Evolutionary conservation across 2,329 filamentous ascomycete genomes (phyloP), one percentile per base, ranked within the genome.

Genomic region (Beauveria australis): DNA sequence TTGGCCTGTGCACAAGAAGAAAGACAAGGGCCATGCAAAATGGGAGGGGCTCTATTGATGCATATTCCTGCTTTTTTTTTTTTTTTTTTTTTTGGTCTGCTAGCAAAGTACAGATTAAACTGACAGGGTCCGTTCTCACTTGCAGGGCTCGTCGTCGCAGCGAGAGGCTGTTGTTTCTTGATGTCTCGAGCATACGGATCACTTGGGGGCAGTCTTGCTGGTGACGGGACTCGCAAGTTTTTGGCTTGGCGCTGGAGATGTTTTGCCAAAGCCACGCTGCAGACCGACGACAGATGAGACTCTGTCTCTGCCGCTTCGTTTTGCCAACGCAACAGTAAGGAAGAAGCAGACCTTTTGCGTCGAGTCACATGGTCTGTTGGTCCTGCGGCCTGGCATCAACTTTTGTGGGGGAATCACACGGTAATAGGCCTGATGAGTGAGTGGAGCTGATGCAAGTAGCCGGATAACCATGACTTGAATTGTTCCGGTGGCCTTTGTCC

Each of bases 331-430:
- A 37, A n/a, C 53, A 22, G 22, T 5, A 2, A 3, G 2, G 10
- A 43, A 6, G 10, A 41, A 12, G 3, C 10, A 30, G 24, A 22
- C 24, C 43, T 22, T 14, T 30, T 7, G 22, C 43, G 10, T n/a
- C n/a, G 24, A 59, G 55, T 59, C 55, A 59, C 55, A 59, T 59
- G 55, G 47, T 19, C 18, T 49, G 26, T 19, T 5, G 4, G 6
- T 30, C 33, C 46, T 59, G 55, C 46, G 37, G 55, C 22, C 22
- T 40, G 30, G 26, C 30, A 22, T 49, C 30, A 49, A 5, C n/a
- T 51, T 58, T 58, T 58, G 55, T 43, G 55, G 55, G 47, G 46
- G 22, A 44, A 59, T 59, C 47, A 59, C 54, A 57, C 30, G n/a
- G 22, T 43, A 2, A 18, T 43, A 2, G 9, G 12, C 12, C 12